These are phyloP conservation scores for Thraustochytrium sp. DNA, from an alignment of 352 stramenopile genomes.

Conservation along the genomic window DNA sequence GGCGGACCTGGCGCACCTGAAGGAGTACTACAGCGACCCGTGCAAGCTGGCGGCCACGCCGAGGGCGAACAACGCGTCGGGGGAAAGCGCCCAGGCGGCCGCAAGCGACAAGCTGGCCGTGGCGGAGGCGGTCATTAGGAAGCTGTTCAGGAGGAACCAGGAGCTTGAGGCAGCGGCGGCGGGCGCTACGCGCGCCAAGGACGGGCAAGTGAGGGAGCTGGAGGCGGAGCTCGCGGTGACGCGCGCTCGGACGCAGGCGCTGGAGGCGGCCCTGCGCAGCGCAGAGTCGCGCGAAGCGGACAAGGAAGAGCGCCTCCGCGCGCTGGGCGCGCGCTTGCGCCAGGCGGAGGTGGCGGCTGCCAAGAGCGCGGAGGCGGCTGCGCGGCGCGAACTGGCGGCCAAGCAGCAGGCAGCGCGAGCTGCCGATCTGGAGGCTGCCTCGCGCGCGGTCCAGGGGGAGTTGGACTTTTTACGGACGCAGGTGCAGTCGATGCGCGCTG, in stretches of 20 bases:
- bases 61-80: background rate
- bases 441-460: background rate
- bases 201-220: background rate
- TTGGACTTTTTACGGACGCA: background rate
- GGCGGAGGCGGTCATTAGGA: constrained; percentile 34
- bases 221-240: background rate
- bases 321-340: background rate
- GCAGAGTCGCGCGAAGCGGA: background rate
- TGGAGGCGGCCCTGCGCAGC: background rate
- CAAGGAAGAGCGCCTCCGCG: background rate
- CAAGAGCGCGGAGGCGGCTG: background rate
- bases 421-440: background rate
- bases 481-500: background rate
- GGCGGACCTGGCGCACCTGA: constrained; percentile 6
- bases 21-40: constrained; percentile 19
- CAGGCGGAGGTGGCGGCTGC: background rate
- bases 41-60: background rate
- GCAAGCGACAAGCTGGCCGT: background rate
- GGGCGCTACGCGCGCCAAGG: background rate
- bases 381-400: background rate
- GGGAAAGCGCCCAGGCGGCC: background rate
- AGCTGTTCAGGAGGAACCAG: constrained; percentile 22
- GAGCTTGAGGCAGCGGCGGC: background rate
- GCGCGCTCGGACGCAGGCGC: background rate
- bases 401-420: background rate